Evolutionary conservation across 2,329 filamentous ascomycete species (phyloP).

Genomic region (Ceratocystis diversiconidia): DNA sequence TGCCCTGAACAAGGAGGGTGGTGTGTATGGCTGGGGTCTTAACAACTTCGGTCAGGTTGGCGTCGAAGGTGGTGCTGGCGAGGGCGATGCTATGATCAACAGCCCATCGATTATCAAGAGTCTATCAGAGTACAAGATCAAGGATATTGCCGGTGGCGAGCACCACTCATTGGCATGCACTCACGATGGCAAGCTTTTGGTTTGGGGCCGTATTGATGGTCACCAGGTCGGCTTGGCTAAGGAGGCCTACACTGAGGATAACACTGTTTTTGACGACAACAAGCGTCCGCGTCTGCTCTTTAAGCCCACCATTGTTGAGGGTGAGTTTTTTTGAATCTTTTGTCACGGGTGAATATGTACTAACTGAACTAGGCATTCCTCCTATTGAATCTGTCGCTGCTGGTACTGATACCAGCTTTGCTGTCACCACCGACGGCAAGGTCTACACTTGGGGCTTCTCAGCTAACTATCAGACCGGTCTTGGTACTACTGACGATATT

Average conservation of each 20-base stretch:
- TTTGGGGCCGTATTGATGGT: slow-evolving; percentile 45
- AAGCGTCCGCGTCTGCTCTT: slow-evolving; percentile 51
- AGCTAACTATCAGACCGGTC: slow-evolving; percentile 65
- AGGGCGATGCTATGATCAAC: slow-evolving; percentile 40
- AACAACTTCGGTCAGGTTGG: slow-evolving; percentile 78
- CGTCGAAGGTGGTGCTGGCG: slow-evolving; percentile 40
- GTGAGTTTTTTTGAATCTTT: slow-evolving; percentile 18
- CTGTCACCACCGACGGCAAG: slow-evolving; percentile 53
- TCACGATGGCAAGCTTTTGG: slow-evolving; percentile 40
- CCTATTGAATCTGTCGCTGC: slow-evolving; percentile 35
- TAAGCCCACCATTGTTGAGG: slow-evolving; percentile 23
- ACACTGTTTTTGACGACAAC: slow-evolving; percentile 48
- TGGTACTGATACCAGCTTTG: slow-evolving; percentile 61
- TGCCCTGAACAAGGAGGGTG: slow-evolving; percentile 54
- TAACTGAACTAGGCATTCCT: slow-evolving; percentile 11
- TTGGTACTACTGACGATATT: slow-evolving; percentile 54
- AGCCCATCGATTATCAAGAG: slow-evolving; percentile 49
- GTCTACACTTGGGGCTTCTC: slow-evolving; percentile 73
- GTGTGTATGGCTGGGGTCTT: slow-evolving; percentile 69
- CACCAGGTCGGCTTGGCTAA: slow-evolving; percentile 43
- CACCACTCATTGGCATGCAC: slow-evolving; percentile 61
- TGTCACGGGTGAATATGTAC: too few species aligned
- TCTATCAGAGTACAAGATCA: slow-evolving; percentile 55
- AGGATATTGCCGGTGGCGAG: slow-evolving; percentile 43
- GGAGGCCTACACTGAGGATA: slow-evolving; percentile 33